These are phyloP conservation scores for Primulina huaijiensis DNA, from an alignment of 257 asterid genomes.

Conservation along the genomic window DNA sequence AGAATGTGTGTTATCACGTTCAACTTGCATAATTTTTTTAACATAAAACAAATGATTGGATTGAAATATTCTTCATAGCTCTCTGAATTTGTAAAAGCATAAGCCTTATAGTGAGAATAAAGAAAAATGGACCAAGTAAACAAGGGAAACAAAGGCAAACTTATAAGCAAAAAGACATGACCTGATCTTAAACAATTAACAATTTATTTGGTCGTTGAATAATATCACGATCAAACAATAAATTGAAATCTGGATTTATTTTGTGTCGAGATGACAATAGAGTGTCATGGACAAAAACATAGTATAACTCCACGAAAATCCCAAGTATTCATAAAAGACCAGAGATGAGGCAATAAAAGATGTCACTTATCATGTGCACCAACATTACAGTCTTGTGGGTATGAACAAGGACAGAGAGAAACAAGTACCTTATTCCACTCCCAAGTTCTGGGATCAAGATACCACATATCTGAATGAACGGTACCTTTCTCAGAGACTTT, in stretches of 20 bases:
- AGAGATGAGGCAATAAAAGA: conserved; percentile 5
- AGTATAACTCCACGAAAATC: conserved; percentile 1
- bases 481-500: conserved; percentile 83
- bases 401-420: conserved; percentile 15
- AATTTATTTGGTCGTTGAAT: not conserved
- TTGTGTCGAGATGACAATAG: not conserved
- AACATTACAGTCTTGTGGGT: not conserved
- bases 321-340: conserved; percentile 20
- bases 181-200: conserved; percentile 2
- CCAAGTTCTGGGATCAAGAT: conserved; percentile 96
- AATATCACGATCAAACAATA: conserved; percentile 1
- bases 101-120: not conserved
- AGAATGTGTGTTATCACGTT: conserved; percentile 7
- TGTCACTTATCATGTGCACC: not conserved
- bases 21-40: not conserved
- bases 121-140: not conserved
- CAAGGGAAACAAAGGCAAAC: conserved; percentile 1
- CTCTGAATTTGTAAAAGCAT: not conserved
- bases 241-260: not conserved
- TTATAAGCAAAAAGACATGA: not conserved
- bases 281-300: not conserved
- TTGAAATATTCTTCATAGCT: not conserved
- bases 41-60: not conserved
- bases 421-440: conserved; percentile 91
- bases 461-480: conserved; percentile 94